Conservation (phyloP, 805 yeast genomes). For the Ascoidea tarda region DNA sequence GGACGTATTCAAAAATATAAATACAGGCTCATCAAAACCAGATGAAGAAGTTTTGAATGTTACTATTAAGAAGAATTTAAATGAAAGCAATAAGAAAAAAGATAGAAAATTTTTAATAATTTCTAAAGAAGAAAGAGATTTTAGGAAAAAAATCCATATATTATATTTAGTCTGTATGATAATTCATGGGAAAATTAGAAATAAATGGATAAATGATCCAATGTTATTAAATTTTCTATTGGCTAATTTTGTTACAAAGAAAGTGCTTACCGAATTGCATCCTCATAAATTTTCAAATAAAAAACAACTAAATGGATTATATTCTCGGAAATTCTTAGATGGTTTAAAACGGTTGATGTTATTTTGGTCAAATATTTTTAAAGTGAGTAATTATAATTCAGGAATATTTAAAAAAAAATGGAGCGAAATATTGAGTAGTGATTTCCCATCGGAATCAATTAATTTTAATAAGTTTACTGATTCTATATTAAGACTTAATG, state of each 20-base stretch:
- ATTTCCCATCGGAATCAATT: slow-evolving; percentile 14
- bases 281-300: slow-evolving; percentile 24
- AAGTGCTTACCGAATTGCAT: slow-evolving; percentile 30
- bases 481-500: slow-evolving; percentile 32
- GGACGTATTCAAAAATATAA: slow-evolving; percentile 6
- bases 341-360: slow-evolving; percentile 56
- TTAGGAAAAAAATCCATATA: slow-evolving; percentile 44
- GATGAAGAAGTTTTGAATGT: slow-evolving; percentile 25
- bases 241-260: slow-evolving; percentile 31
- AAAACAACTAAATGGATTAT: slow-evolving; percentile 27
- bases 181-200: slow-evolving; percentile 54
- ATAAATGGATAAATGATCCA: slow-evolving; percentile 54
- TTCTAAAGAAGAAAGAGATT: slow-evolving; percentile 37
- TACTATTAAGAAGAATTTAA: slow-evolving; percentile 6
- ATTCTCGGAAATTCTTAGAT: slow-evolving; percentile 59
- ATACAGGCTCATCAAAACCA: slow-evolving; percentile 12
- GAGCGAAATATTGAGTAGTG: slow-evolving; percentile 31
- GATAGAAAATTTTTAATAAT: slow-evolving; percentile 21
- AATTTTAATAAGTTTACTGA: slow-evolving; percentile 27
- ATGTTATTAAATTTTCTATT: slow-evolving; percentile 24
- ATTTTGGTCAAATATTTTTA: slow-evolving; percentile 44
- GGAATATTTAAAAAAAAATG: slow-evolving; percentile 25
- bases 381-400: slow-evolving; percentile 22
- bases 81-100: slow-evolving; percentile 12
- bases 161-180: slow-evolving; percentile 43